A percentile compares a stretch with the other conserved stretches of the same genome.
Evolutionary conservation across 1,139 yeast genomes (phyloP).

Genomic region (Magnusiomyces ingens): DNA sequence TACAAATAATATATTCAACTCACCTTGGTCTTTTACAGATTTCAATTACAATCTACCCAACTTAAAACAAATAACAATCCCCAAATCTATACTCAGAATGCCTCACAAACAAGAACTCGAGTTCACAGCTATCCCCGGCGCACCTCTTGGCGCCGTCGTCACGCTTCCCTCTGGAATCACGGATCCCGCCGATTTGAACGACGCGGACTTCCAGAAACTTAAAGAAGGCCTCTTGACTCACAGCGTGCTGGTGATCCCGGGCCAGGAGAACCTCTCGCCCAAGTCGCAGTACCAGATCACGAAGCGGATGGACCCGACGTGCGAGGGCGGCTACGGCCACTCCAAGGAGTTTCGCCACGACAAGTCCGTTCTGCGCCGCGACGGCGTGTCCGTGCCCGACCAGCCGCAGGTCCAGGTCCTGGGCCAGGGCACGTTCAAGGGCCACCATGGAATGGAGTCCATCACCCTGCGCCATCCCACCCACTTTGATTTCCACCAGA

Average conservation of each 20-base stretch:
- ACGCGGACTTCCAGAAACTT: slow-evolving; percentile 55
- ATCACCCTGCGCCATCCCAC: slow-evolving; percentile 73
- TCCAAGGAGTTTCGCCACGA: slow-evolving; percentile 77
- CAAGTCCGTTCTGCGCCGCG: slow-evolving; percentile 69
- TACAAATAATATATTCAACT: no score
- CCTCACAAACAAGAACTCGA: slow-evolving; percentile 10
- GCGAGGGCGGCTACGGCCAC: slow-evolving; percentile 71
- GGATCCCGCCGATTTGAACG: slow-evolving; percentile 68
- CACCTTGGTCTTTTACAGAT: no score
- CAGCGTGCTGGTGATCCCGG: slow-evolving; percentile 67
- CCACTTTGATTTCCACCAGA: slow-evolving; percentile 70
- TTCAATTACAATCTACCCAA: no score
- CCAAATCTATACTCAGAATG: slow-evolving; percentile 2
- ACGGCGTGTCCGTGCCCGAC: slow-evolving; percentile 67
- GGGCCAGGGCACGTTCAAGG: slow-evolving; percentile 68
- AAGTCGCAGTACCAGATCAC: slow-evolving; percentile 69
- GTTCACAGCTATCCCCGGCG: slow-evolving; percentile 39
- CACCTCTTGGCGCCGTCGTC: slow-evolving; percentile 63
- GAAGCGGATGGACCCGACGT: slow-evolving; percentile 67
- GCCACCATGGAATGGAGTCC: slow-evolving; percentile 66
- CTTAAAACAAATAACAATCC: no score
- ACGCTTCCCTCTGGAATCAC: slow-evolving; percentile 57
- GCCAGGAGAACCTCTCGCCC: slow-evolving; percentile 59
- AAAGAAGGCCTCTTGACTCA: slow-evolving; percentile 60
- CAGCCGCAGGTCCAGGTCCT: slow-evolving; percentile 87